Percentiles rank a stretch among this genome's conserved stretches.
These are phyloP conservation scores for Pleomassaria siparia DNA, from an alignment of 2,329 filamentous ascomycete species.

Conservation along the genomic window DNA sequence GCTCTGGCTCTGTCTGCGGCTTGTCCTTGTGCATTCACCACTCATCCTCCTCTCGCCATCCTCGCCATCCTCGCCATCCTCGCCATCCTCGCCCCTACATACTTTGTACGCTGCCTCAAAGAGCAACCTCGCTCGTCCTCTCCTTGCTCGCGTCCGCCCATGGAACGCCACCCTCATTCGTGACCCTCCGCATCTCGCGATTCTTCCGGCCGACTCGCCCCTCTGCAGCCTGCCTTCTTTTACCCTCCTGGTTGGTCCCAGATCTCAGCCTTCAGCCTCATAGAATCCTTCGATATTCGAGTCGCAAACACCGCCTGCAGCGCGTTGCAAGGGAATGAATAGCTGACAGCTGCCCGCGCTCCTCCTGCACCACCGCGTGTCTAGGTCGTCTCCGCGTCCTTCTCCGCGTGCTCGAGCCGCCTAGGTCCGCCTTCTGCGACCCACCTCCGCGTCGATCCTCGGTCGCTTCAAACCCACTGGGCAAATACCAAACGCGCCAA, in stretches of 20 bases:
- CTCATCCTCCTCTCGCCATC: not conserved
- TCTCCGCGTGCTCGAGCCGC: conserved; percentile 3
- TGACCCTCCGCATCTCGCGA: not conserved
- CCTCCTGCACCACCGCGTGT: conserved; percentile 13
- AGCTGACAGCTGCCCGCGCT: conserved; percentile 12
- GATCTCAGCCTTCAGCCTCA: not conserved
- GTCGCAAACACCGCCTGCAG: not conserved
- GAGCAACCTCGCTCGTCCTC: conserved; percentile 10
- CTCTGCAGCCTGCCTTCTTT: not conserved
- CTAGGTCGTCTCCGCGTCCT: conserved; percentile 1
- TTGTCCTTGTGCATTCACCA: not conserved
- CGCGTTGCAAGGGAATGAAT: conserved; percentile 32
- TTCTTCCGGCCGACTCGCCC: not conserved
- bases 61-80: not conserved
- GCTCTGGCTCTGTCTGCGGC: not conserved
- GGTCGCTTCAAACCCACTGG: not conserved
- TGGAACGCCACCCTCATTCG: not conserved
- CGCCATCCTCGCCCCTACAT: not conserved
- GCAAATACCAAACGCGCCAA: too few species aligned
- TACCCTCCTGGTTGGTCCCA: not conserved
- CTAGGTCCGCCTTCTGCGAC: conserved; percentile 10
- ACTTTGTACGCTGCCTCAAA: not conserved
- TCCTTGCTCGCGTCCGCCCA: conserved; percentile 5
- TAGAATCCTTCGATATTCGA: too few species aligned
- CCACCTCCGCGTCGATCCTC: not conserved